Base-by-base conservation (phyloP, 208 protist genomes). In the Kentomonas sorsogonicus region DNA sequence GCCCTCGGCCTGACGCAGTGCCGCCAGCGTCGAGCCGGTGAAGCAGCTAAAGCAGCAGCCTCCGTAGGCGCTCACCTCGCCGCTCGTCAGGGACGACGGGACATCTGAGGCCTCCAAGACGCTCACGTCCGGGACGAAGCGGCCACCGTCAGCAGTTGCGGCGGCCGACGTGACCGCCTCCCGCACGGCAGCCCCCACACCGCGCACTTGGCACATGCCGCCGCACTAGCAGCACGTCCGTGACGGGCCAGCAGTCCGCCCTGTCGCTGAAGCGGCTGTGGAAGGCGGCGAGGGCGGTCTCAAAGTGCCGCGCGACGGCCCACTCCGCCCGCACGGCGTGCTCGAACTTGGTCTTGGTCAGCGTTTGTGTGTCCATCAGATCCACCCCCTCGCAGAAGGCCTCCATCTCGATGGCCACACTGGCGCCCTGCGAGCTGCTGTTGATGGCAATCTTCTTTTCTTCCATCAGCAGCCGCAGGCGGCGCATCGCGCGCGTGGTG, bases 301-400 rank as follows among this genome's bases (percentile, higher is more conserved):
- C 69, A 64, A 88, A 79, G 40, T 76, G 58, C n/a, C 74, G 75
- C 34, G 83, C n/a, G 15, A 90, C 33, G 6, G 58, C 60, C 81
- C 82, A 90, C 31, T 89, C 84, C 20, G 66, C 77, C 13, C 76
- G 71, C 22, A 94, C 58, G 6, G 77, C 76, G 43, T 75, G 62
- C 22, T 92, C 82, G 13, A 94, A 66, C 53, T 81, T 80, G 56
- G 77, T 75, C 34, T 71, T 66, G 3, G 63, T 77, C 58, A 90
- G 69, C 15, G 83, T 84, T 48, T 84, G 72, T 22, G 46, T 78
- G 67, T 95, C 89, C 33, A 82, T 58, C n/a, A 95, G 59, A 62
- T 95, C 89, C 57, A 93, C 74, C 25, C 89, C 89, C 34, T 95
- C 89, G 55, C 75, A 86, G 54, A 95, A 86, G 0, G 89, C 89